These are phyloP conservation scores for Piper longum DNA, from an alignment of 164 flowering plant genomes.

Conservation along the genomic window DNA sequence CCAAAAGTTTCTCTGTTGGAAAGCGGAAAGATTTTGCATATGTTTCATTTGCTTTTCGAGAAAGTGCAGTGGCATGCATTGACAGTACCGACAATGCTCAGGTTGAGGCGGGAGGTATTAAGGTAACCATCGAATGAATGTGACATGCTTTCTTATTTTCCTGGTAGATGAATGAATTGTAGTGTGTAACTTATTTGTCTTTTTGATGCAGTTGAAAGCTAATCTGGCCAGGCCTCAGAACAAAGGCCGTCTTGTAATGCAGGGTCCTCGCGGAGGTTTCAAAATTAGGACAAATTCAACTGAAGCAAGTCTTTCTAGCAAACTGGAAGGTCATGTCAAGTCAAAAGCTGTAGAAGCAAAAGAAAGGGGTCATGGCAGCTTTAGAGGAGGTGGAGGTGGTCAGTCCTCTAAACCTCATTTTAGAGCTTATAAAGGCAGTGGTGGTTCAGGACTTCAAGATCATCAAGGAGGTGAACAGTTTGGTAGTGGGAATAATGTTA, in stretches of 20 bases:
- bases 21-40: slow-evolving; percentile 92
- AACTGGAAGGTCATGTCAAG: slow-evolving; percentile 10
- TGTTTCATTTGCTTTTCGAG: slow-evolving; percentile 78
- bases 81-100: slow-evolving; percentile 79
- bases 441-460: slow-evolving; percentile 4
- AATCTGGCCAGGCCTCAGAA: slow-evolving; percentile 27
- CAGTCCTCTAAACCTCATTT: slow-evolving; percentile 10
- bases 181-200: neutral
- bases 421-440: slow-evolving; percentile 9
- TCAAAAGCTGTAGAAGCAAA: slow-evolving; percentile 12
- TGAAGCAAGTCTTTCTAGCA: slow-evolving; percentile 14
- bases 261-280: slow-evolving; percentile 24
- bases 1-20: slow-evolving; percentile 92
- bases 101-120: slow-evolving; percentile 67
- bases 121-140: slow-evolving; percentile 28
- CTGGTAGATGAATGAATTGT: neutral
- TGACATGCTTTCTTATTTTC: neutral
- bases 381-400: slow-evolving; percentile 9
- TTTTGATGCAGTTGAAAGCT: slow-evolving; percentile 22
- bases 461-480: slow-evolving; percentile 13
- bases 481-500: slow-evolving; percentile 11
- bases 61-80: slow-evolving; percentile 82
- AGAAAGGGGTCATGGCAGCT: slow-evolving; percentile 12
- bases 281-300: slow-evolving; percentile 15
- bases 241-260: slow-evolving; percentile 24